phyloP scores from a whole-genome alignment of 495 filamentous ascomycete genomes.

The Penicillium fimorum region DNA sequence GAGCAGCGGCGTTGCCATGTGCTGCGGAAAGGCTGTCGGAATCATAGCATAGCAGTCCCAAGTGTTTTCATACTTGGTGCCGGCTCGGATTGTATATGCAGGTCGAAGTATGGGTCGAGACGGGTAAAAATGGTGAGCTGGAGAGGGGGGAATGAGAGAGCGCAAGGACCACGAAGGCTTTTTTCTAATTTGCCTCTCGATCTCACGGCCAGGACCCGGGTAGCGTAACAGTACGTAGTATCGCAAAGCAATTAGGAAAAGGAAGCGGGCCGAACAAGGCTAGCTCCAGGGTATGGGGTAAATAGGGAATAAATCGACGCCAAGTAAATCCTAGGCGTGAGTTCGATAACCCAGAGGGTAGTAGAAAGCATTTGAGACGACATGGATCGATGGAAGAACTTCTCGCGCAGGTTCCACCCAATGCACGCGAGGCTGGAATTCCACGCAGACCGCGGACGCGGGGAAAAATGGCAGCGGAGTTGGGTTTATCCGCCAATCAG shows the following conservation, averaged over 20 bases:
- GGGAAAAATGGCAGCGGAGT: conserved; percentile 24
- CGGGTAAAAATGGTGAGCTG: not conserved
- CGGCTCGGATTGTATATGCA: not conserved
- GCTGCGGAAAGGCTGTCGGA: conserved; percentile 39
- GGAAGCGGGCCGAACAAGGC: not conserved
- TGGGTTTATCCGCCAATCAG: conserved; percentile 45
- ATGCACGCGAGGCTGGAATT: conserved; percentile 4
- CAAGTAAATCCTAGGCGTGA: not conserved
- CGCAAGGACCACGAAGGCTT: not conserved
- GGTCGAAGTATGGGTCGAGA: not conserved
- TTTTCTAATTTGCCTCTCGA: conserved; percentile 1
- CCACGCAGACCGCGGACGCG: conserved; percentile 22
- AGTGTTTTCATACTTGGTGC: conserved; percentile 30
- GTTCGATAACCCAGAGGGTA: not conserved
- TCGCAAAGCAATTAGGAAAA: not conserved
- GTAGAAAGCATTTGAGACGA: conserved; percentile 10
- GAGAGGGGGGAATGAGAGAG: not conserved
- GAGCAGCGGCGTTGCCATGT: conserved; percentile 39
- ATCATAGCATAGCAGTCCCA: conserved; percentile 40
- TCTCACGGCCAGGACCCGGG: not conserved
- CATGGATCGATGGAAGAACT: conserved; percentile 17
- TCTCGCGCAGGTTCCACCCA: conserved; percentile 1
- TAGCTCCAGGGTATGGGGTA: conserved; percentile 1
- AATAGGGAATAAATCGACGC: not conserved
- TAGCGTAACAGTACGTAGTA: not conserved